These are phyloP conservation scores for Artemisia tridentata DNA, from an alignment of 129 eudicot genomes.

Conservation along the genomic window DNA sequence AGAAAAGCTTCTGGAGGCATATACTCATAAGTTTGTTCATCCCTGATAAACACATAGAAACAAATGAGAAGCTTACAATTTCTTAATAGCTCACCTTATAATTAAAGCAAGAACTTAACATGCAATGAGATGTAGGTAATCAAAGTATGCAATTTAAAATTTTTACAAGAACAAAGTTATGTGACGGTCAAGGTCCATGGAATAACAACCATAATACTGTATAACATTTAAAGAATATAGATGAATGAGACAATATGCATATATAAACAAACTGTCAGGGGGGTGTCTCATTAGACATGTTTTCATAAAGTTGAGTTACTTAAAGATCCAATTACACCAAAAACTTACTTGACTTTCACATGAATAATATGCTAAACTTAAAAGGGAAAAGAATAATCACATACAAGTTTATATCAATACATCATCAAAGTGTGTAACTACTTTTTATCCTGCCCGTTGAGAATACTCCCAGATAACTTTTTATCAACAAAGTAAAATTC, in stretches of 20 bases:
- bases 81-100: conserved; percentile 10
- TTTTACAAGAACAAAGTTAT: background rate
- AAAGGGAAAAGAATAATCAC: background rate
- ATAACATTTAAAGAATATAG: too few species aligned
- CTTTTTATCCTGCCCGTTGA: too few species aligned
- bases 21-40: conserved; percentile 93
- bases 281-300: background rate
- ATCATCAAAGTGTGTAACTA: too few species aligned
- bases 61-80: conserved; percentile 11
- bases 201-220: background rate
- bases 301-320: background rate
- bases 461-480: too few species aligned
- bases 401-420: background rate
- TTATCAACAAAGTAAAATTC: too few species aligned
- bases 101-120: background rate
- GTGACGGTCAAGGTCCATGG: background rate
- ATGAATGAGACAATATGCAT: too few species aligned
- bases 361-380: background rate
- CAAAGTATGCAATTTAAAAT: background rate
- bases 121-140: background rate
- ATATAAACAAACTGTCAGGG: background rate
- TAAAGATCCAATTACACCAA: background rate
- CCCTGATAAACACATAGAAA: conserved; percentile 41
- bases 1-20: conserved; percentile 98
- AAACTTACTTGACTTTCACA: conserved; percentile 12